Evolutionary conservation across 192 early-diverging fungal genomes (phyloP).

Genomic region (Podila horticola): DNA sequence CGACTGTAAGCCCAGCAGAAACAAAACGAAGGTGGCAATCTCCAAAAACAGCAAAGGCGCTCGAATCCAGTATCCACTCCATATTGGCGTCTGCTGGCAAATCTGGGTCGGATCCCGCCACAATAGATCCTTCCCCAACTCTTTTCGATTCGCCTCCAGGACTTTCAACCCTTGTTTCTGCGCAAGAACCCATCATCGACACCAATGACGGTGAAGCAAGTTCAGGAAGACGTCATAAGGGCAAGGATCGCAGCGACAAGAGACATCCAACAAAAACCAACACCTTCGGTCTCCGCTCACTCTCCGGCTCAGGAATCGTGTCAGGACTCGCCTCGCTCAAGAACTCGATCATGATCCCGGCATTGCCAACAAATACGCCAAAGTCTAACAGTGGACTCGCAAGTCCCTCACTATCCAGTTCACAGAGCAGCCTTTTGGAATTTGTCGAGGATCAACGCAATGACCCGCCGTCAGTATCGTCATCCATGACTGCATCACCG

Average conservation of each 20-base stretch:
- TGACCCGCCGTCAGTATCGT: not conserved
- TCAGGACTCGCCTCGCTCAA: slow-evolving; percentile 43
- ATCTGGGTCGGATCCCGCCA: not conserved
- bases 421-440: slow-evolving; percentile 28
- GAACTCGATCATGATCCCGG: slow-evolving; percentile 52
- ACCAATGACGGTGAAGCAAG: not conserved
- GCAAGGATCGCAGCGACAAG: not conserved
- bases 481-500: slow-evolving; percentile 9
- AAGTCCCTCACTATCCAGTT: not conserved
- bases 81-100: not conserved
- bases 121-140: not conserved
- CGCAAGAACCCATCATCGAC: not conserved
- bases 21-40: slow-evolving; percentile 8
- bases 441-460: slow-evolving; percentile 10
- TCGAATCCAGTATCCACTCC: not conserved
- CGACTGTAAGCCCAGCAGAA: not conserved
- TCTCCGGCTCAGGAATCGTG: slow-evolving; percentile 26
- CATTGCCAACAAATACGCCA: slow-evolving; percentile 8
- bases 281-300: slow-evolving; percentile 17
- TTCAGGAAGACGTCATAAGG: not conserved
- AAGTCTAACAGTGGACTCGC: not conserved
- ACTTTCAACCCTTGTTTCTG: not conserved
- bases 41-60: not conserved
- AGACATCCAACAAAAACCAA: not conserved
- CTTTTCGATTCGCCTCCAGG: not conserved